A percentile compares a stretch with the other conserved stretches of the same genome.
Evolutionary conservation across 441 rosid species (phyloP).

Genomic region (Breynia disticha): DNA sequence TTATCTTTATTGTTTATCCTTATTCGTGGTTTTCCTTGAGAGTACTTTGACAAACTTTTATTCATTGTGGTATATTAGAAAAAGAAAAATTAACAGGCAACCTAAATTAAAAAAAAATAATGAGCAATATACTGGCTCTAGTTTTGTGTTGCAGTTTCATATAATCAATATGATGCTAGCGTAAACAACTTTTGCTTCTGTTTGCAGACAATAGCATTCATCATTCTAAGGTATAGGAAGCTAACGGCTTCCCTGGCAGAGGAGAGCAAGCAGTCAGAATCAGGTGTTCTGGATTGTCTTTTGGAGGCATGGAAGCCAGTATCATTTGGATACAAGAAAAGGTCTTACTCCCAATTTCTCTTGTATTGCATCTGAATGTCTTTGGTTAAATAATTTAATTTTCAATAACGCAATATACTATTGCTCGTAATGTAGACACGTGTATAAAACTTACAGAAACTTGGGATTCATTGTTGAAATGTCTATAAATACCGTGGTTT

Average conservation of each 20-base stretch:
- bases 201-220: conserved; percentile 64
- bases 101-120: too few species aligned
- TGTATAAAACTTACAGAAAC: background rate
- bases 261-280: conserved; percentile 17
- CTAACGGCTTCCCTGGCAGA: conserved; percentile 30
- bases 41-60: too few species aligned
- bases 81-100: too few species aligned
- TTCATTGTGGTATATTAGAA: too few species aligned
- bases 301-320: conserved; percentile 95
- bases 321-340: conserved; percentile 71
- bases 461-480: conserved; percentile 5
- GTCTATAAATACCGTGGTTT: conserved; percentile 6
- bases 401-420: background rate
- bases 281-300: conserved; percentile 16
- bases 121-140: too few species aligned
- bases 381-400: background rate
- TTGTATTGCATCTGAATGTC: background rate
- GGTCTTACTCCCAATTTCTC: conserved; percentile 9
- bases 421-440: background rate
- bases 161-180: background rate
- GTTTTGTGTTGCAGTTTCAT: too few species aligned
- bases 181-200: background rate
- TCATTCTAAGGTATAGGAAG: conserved; percentile 63
- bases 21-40: too few species aligned
- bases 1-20: too few species aligned